Evolutionary conservation across 1,139 yeast species (phyloP).

Genomic region (Blastobotrys malaysiensis): DNA sequence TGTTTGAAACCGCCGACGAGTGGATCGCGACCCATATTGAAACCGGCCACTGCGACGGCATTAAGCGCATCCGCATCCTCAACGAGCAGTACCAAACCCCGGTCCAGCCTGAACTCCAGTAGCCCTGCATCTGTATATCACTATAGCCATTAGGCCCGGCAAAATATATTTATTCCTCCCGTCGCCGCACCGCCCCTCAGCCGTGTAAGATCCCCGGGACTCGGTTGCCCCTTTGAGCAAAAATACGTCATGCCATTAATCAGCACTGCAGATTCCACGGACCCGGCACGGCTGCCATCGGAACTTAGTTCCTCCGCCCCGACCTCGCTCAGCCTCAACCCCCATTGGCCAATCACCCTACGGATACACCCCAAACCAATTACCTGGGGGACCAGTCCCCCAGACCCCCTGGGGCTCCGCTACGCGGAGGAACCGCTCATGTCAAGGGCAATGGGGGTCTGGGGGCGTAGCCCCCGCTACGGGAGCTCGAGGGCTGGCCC

Average conservation of each 20-base stretch:
- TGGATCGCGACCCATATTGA: slow-evolving; percentile 78
- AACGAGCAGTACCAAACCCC: slow-evolving; percentile 2
- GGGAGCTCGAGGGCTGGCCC: no score
- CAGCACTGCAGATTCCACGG: not conserved
- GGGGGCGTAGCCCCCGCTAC: no score
- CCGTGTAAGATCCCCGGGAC: not conserved
- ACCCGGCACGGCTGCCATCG: not conserved
- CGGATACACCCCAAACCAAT: no score
- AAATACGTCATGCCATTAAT: not conserved
- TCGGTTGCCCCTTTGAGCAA: not conserved
- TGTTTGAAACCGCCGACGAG: slow-evolving; percentile 63
- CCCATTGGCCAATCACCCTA: no score
- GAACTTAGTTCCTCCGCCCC: not conserved
- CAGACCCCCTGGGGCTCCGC: no score
- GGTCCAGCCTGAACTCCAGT: not conserved
- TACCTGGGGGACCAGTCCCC: no score
- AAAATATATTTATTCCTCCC: not conserved
- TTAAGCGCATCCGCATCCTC: slow-evolving; percentile 14
- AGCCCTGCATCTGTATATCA: no score
- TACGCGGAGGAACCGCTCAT: no score
- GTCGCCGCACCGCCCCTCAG: no score
- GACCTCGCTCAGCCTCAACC: not conserved
- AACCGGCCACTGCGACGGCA: slow-evolving; percentile 29
- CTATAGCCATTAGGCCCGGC: no score
- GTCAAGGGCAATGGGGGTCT: no score